Percentiles rank a stretch among this genome's conserved stretches.
Evolutionary conservation across 345 rosid species (phyloP).

Genomic region (Salix brachista): DNA sequence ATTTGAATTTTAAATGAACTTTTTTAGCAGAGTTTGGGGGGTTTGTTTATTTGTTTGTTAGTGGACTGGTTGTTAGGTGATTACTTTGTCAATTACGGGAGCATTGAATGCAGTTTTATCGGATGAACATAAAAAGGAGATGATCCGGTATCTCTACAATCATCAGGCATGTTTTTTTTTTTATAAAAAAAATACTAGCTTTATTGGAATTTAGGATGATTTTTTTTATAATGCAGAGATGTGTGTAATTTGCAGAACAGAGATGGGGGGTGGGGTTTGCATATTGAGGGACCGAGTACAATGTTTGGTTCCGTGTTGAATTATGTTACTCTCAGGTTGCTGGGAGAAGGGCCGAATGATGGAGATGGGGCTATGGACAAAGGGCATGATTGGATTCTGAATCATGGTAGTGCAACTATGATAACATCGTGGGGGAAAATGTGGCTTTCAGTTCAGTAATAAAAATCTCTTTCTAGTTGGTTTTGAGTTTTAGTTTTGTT

Average conservation of each 20-base stretch:
- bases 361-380: conserved; percentile 77
- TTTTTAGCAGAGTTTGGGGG: not conserved
- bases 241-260: conserved; percentile 55
- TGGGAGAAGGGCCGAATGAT: conserved; percentile 89
- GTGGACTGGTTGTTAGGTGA: conserved; percentile 40
- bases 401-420: conserved; percentile 87
- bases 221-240: not conserved
- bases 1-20: too few species aligned
- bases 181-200: not conserved
- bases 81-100: conserved; percentile 74
- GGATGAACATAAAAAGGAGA: conserved; percentile 67
- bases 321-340: conserved; percentile 84
- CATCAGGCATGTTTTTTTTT: conserved; percentile 58
- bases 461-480: conserved; percentile 1
- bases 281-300: conserved; percentile 95
- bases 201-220: not conserved
- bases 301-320: conserved; percentile 93
- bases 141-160: conserved; percentile 81
- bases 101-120: conserved; percentile 76
- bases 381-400: conserved; percentile 80
- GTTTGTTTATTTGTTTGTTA: not conserved
- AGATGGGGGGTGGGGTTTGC: conserved; percentile 99
- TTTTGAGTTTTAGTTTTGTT: conserved; percentile 8
- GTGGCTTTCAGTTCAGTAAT: conserved; percentile 93
- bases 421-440: conserved; percentile 96